Evolutionary conservation across 306 rosid species (phyloP).

Genomic region (Quillaja saponaria): DNA sequence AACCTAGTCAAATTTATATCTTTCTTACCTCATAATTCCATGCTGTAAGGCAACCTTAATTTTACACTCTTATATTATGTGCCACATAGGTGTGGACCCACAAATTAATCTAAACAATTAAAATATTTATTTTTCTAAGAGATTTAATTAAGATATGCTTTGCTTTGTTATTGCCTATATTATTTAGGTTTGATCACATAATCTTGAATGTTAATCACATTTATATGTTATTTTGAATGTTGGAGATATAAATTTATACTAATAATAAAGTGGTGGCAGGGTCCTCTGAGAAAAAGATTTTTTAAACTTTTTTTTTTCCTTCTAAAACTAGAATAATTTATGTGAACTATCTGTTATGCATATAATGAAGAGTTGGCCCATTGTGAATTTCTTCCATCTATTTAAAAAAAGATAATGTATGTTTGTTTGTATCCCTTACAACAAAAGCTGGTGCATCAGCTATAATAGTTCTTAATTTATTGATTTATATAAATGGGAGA

Average conservation of each 20-base stretch:
- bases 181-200: constrained; percentile 30
- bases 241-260: too few relatives aligned
- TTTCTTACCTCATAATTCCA: constrained; percentile 50
- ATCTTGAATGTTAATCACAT: too few relatives aligned
- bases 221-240: too few relatives aligned
- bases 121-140: constrained; percentile 23
- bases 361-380: constrained; percentile 27
- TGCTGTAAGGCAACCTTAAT: constrained; percentile 31
- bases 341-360: constrained; percentile 20
- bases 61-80: constrained; percentile 23
- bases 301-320: not conserved
- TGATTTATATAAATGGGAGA: constrained; percentile 32
- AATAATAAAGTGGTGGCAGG: too few relatives aligned
- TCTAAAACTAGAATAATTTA: not conserved
- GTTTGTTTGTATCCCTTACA: constrained; percentile 55
- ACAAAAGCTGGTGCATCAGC: constrained; percentile 62
- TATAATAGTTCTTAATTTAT: constrained; percentile 22
- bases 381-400: constrained; percentile 5
- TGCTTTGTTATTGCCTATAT: constrained; percentile 42
- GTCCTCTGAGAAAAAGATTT: not conserved
- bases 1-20: constrained; percentile 44
- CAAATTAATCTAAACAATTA: constrained; percentile 9
- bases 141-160: constrained; percentile 28
- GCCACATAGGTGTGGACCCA: constrained; percentile 45
- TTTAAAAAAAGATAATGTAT: constrained; percentile 7